Evolutionary conservation across 129 eudicot genomes (phyloP), one percentile per base, ranked within the genome.

Genomic region (Artemisia argyi): DNA sequence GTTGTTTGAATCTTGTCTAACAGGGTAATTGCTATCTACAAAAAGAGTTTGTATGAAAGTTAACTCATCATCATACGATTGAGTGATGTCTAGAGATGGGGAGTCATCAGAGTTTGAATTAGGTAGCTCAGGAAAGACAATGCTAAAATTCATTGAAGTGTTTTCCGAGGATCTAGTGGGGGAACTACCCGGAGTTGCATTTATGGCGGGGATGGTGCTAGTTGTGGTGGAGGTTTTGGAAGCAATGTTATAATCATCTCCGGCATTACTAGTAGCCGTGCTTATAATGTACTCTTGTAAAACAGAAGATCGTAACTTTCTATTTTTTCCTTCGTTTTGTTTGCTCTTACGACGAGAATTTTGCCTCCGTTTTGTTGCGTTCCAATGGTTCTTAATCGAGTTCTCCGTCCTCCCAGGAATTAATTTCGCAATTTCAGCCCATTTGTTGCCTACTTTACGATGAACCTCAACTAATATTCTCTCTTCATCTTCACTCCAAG

Each of bases 361-460:
- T 69, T 89, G 92, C 72, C 86, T 78, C 67, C 96, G 70, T 68
- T 84, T 89, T 19, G 96, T 86, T 11, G 96, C 96, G 55, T 89
- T 89, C 96, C 96, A 89, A 64, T 86, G 91, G 65, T 89, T 89
- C 79, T 89, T 89, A 8, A 89, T 87, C 13, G 96, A 80, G 14
- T 89, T 89, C 65, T 89, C 96, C 1, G 88, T 86, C 65, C 96
- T 84, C 13, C 96, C 93, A 0, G 96, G 96, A 20, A 89, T 84
- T 71, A 78, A 15, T 30, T 83, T 82, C 1, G 93, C 96, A 5
- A 89, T 89, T 78, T 86, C 88, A 17, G 93, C 90, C 96, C 96
- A 89, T 85, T 75, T 82, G 79, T 89, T 89, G 11, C 96, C 93
- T 2, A 82, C 68, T 22, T 71, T 58, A 16, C 35, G 61, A 72